Base-by-base conservation (phyloP, 306 rosid genomes). In the Cicer judaicum region DNA sequence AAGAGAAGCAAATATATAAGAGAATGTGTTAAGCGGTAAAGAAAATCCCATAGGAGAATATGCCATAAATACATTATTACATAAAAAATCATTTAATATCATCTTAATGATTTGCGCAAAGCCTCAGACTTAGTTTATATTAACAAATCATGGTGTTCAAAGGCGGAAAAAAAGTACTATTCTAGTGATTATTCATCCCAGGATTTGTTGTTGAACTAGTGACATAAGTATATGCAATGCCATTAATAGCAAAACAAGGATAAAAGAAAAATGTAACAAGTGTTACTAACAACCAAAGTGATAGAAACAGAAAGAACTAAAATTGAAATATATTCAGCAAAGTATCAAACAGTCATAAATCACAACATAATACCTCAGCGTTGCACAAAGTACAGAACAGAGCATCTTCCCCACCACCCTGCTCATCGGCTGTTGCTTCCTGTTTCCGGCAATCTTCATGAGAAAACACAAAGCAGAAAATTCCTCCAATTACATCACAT, bases 371-470 rank as follows among this genome's bases (percentile, higher is more conserved):
- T 88, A 93, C 98, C 98, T 93, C 97, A 73, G 98, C 88, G 76
- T 93, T 88, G 92, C 98, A 93, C 85, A 93, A 80, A 74, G 97
- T 93, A 85, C 98, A 93, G 92, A 89, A 93, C 83, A 93, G 82
- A 80, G 94, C 97, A 79, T 93, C 98, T 75, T 91, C 98, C 56
- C 83, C 85, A 44, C 82, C 81, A 43, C 89, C 90, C 80, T 84
- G 91, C 76, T 86, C 88, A 61, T 90, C 98, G 46, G 82, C 72
- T 65, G 84, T 75, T 73, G 70, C 88, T 66, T 91, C 92, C 77
- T 83, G 91, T 82, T 88, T 87, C 61, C 89, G 86, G 81, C 98
- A 91, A 82, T 93, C 98, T 88, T 90, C 91, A 48, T 83, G 96
- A 56, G 89, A 87, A 89, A 88, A 91, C 72, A 93, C 67, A 29